phyloP scores from a whole-genome alignment of 2,329 filamentous ascomycete species.

The Aspergillus transmontanensis region DNA sequence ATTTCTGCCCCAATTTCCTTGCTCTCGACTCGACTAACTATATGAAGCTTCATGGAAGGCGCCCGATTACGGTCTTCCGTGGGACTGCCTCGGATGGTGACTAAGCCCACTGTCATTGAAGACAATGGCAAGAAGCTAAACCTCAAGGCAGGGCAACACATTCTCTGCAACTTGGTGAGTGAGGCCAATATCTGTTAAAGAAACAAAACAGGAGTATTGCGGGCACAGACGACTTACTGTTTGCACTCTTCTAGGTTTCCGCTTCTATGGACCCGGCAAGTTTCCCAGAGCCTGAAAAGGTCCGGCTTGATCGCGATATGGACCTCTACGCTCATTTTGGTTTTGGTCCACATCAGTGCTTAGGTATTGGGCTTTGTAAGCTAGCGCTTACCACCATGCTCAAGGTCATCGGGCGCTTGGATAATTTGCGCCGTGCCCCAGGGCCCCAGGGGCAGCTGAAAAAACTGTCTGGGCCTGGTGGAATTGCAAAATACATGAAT shows the following conservation, averaged over 20 bases:
- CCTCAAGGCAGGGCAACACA: constrained; percentile 38
- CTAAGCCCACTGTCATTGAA: constrained; percentile 35
- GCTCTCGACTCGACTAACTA: constrained; percentile 12
- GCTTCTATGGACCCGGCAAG: constrained; percentile 39
- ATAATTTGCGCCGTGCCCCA: constrained; percentile 45
- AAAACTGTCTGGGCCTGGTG: constrained; percentile 41
- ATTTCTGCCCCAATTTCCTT: background rate
- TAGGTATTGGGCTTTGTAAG: constrained; percentile 51
- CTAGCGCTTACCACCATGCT: constrained; percentile 42
- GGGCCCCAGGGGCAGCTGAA: constrained; percentile 45
- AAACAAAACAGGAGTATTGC: background rate
- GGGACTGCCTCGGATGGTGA: constrained; percentile 38
- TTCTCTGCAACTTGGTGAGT: constrained; percentile 42
- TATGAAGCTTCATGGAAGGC: constrained; percentile 43
- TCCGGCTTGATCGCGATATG: constrained; percentile 65
- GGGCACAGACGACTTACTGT: constrained; percentile 2
- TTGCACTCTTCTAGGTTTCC: constrained; percentile 28
- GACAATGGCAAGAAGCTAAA: constrained; percentile 36
- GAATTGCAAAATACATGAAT: constrained; percentile 48
- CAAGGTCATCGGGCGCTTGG: constrained; percentile 43
- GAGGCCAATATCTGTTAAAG: background rate
- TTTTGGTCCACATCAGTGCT: constrained; percentile 62
- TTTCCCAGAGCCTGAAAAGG: constrained; percentile 44
- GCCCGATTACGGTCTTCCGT: constrained; percentile 42
- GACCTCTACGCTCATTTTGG: constrained; percentile 67